Percentiles rank a stretch among this genome's conserved stretches.
These are phyloP conservation scores for Diaporthe australafricana DNA, from an alignment of 2,329 filamentous ascomycete species.

Conservation along the genomic window DNA sequence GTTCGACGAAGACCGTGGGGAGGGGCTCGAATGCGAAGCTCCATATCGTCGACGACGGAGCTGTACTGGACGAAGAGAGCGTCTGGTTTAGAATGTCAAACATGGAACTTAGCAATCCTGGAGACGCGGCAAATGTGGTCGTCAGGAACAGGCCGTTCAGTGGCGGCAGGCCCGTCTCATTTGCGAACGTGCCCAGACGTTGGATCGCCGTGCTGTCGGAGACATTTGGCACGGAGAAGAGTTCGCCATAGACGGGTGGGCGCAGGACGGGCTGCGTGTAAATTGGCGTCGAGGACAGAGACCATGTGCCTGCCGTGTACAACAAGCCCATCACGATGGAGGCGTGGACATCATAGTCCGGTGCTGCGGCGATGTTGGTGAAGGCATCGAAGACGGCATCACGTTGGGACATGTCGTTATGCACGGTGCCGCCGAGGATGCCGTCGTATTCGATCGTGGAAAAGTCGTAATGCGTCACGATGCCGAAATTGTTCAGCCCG, in stretches of 20 bases:
- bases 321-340: background rate
- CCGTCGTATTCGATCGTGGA: slow-evolving; percentile 14
- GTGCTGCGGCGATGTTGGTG: slow-evolving; percentile 13
- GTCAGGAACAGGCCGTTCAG: slow-evolving; percentile 20
- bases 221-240: slow-evolving; percentile 19
- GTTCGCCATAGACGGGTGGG: slow-evolving; percentile 15
- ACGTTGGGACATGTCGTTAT: slow-evolving; percentile 19
- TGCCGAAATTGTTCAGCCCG: slow-evolving; percentile 57
- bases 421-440: background rate
- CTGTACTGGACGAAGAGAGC: slow-evolving; percentile 10
- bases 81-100: slow-evolving; percentile 20
- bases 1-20: slow-evolving; percentile 7
- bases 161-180: slow-evolving; percentile 12
- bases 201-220: slow-evolving; percentile 14
- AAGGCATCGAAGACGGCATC: slow-evolving; percentile 25
- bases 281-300: background rate
- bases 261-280: slow-evolving; percentile 15
- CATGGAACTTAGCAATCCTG: slow-evolving; percentile 3
- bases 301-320: slow-evolving; percentile 4
- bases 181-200: slow-evolving; percentile 19
- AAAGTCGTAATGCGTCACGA: slow-evolving; percentile 41
- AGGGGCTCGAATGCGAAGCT: slow-evolving; percentile 23
- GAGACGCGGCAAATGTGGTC: background rate
- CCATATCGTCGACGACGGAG: slow-evolving; percentile 10
- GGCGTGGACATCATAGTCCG: slow-evolving; percentile 18